These are phyloP conservation scores for Echinochloa phyllopogon DNA, from an alignment of 176 grass and related monocot genomes.

Conservation along the genomic window DNA sequence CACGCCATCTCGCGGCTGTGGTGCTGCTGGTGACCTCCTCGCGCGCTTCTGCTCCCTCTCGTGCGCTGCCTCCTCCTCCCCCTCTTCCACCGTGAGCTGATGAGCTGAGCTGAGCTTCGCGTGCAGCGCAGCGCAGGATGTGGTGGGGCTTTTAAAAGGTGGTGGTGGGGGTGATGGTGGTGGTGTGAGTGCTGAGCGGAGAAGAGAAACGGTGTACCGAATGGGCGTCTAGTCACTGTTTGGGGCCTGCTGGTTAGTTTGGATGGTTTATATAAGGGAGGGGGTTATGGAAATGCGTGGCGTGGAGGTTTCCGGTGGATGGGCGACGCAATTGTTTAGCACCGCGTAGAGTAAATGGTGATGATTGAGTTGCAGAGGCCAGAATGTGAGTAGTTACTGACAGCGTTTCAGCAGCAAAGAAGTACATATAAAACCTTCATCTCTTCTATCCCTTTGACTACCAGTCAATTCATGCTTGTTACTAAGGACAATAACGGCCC, in stretches of 20 bases:
- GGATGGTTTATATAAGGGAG: slow-evolving; percentile 44
- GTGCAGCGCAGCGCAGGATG: slow-evolving; percentile 14
- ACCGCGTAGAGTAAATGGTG: slow-evolving; percentile 32
- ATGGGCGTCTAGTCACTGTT: slow-evolving; percentile 42
- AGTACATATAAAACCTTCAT: background rate
- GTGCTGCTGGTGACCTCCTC: background rate
- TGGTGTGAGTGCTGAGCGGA: background rate
- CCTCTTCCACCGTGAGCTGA: slow-evolving; percentile 18
- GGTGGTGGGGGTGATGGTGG: background rate
- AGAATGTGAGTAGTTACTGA: background rate
- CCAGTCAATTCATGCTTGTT: too few relatives aligned
- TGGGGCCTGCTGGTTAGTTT: slow-evolving; percentile 11
- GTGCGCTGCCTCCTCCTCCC: slow-evolving; percentile 26
- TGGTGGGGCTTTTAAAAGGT: slow-evolving; percentile 42
- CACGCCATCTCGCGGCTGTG: slow-evolving; percentile 63
- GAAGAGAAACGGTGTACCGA: background rate
- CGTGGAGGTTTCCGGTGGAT: slow-evolving; percentile 39
- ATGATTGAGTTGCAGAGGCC: slow-evolving; percentile 28
- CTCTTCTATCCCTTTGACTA: background rate
- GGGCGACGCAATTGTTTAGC: slow-evolving; percentile 45
- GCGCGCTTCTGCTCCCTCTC: slow-evolving; percentile 35
- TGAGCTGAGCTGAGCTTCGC: background rate
- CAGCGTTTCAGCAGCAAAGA: background rate
- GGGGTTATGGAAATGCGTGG: background rate
- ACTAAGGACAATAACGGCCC: too few relatives aligned